Evolutionary conservation across 1,284 basidiomycete genomes (phyloP).

Genomic region (Tylopilus sp.): DNA sequence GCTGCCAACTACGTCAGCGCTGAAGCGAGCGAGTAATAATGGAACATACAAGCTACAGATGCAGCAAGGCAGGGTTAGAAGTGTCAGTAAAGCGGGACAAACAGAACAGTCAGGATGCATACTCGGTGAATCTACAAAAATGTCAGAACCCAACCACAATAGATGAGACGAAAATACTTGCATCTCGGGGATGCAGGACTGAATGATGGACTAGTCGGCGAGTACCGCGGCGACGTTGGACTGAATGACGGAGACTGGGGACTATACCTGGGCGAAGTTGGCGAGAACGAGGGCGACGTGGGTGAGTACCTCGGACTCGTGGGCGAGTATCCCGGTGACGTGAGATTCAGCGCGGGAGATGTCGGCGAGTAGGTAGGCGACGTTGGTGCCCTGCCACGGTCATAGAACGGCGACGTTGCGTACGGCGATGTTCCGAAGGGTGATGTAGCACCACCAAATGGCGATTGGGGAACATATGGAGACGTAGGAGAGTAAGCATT

Average conservation of each 20-base stretch:
- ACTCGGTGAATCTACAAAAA: slow-evolving; percentile 69
- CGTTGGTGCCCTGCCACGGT: slow-evolving; percentile 60
- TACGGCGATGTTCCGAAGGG: slow-evolving; percentile 78
- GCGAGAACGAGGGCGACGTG: slow-evolving; percentile 83
- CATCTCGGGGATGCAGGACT: slow-evolving; percentile 83
- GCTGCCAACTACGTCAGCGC: slow-evolving; percentile 37
- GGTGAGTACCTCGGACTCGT: slow-evolving; percentile 86
- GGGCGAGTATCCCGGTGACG: slow-evolving; percentile 83
- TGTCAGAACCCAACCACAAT: slow-evolving; percentile 19
- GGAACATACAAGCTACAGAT: slow-evolving; percentile 54
- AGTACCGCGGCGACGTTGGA: slow-evolving; percentile 80
- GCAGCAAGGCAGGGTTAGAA: slow-evolving; percentile 11
- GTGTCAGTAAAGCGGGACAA: slow-evolving; percentile 18
- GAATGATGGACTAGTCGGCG: slow-evolving; percentile 82
- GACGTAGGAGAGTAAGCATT: slow-evolving; percentile 86
- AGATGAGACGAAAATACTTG: slow-evolving; percentile 40
- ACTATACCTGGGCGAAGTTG: slow-evolving; percentile 79
- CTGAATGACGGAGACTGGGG: slow-evolving; percentile 83
- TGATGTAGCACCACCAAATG: slow-evolving; percentile 76
- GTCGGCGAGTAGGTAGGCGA: slow-evolving; percentile 88
- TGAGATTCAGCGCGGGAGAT: slow-evolving; percentile 73
- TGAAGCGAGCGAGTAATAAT: not conserved
- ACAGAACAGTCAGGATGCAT: slow-evolving; percentile 37
- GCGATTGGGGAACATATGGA: slow-evolving; percentile 83
- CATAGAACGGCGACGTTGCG: slow-evolving; percentile 78